Conservation (phyloP, 169 alveolate species). For the Cryptosporidium tyzzeri region DNA sequence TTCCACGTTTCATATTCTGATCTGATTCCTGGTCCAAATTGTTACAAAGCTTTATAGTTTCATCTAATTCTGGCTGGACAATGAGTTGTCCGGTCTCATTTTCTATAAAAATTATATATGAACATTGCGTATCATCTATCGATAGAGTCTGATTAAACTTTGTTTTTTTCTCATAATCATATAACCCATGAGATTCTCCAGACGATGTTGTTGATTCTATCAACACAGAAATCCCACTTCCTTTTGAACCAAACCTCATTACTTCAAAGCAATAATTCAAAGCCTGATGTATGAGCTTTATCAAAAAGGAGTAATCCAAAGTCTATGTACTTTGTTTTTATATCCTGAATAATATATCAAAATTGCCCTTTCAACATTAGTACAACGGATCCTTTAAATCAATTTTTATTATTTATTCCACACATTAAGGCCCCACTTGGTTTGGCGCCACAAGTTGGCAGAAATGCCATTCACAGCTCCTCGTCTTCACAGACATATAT, state of each 20-base stretch:
- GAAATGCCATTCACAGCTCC: constrained; percentile 27
- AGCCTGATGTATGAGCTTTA: background rate
- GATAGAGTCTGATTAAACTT: constrained; percentile 35
- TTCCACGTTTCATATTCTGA: background rate
- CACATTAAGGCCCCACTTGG: constrained; percentile 66
- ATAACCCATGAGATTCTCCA: constrained; percentile 71
- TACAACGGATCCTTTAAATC: background rate
- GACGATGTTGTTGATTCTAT: constrained; percentile 71
- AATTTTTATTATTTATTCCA: constrained; percentile 26
- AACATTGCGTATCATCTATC: constrained; percentile 17
- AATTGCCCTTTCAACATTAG: constrained; percentile 15
- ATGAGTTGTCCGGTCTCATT: constrained; percentile 44
- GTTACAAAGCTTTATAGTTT: background rate
- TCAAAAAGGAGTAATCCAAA: background rate
- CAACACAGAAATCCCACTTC: constrained; percentile 54
- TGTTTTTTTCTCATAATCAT: constrained; percentile 58
- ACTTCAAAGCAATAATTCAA: background rate
- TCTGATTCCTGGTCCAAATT: constrained; percentile 7
- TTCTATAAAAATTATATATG: constrained; percentile 29
- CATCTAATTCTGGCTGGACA: constrained; percentile 27
- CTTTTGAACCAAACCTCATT: constrained; percentile 28
- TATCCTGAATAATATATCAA: constrained; percentile 5
- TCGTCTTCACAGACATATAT: constrained; percentile 75
- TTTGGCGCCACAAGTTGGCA: constrained; percentile 55
- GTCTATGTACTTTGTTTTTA: background rate